Evolutionary conservation across 768 basidiomycete species (phyloP), one percentile per base, ranked within the genome.

Genomic region (Xerocomus brunneocitrinus): DNA sequence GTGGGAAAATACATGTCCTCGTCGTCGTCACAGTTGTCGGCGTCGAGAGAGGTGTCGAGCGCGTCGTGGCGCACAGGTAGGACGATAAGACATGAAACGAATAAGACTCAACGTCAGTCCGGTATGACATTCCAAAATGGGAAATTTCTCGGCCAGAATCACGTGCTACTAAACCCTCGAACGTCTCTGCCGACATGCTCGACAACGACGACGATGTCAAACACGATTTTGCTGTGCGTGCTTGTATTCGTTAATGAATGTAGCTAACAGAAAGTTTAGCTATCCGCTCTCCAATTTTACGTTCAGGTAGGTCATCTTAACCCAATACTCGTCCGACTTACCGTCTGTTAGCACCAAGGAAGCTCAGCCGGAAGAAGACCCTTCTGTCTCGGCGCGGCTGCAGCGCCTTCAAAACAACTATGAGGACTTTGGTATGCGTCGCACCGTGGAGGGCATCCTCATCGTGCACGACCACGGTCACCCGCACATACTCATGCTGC

Each of bases 401-500:
- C 91, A 94, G 67, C 85, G 97, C 14, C 80, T 99, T 10, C 90
- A 97, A 67, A 90, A 91, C 67, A 95, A 98, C 70, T 98, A 95
- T 80, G 91, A 92, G 67, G 91, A 95, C 70, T 93, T 87, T 70
- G 97, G 97, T 8, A 95, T 98, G 91, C 82, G 97, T 16, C 78
- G 94, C 19, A 97, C 95, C 0, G 95, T 97, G 8, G 95, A 97
- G 65, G 92, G 77, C 8, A 71, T 70, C 50, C 67, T 70, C 42
- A 87, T 95, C 52, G 93, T 94, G 5, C 91, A 97, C 71, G 94
- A 98, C 67, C 95, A 98, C 61, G 95, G 95, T 0, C 92, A 95
- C 65, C 95, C 95, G 1, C 95, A 99, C 64, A 92, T 98, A 56
- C 83, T 99, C 59, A 94, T 98, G 87, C 81, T 98, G 5, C 97